Evolutionary conservation across 164 flowering plant species (phyloP).

Genomic region (Umbellularia californica): DNA sequence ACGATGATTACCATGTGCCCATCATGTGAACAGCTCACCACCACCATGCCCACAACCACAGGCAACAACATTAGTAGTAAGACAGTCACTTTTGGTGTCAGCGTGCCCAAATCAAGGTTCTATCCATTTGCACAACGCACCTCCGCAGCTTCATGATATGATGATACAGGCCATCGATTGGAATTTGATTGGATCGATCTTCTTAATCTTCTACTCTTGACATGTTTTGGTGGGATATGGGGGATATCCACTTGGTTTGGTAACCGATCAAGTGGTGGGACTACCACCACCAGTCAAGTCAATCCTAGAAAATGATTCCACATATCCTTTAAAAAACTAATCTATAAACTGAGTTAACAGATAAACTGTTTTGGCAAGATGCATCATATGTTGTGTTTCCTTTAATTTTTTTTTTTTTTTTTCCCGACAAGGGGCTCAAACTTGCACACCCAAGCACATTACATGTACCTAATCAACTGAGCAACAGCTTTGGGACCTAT

Average conservation of each 20-base stretch:
- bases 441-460: too few species aligned
- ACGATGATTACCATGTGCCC: conserved; percentile 86
- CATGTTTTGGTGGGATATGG: not conserved
- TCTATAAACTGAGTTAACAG: not conserved
- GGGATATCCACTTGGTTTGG: not conserved
- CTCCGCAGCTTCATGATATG: conserved; percentile 2
- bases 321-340: too few species aligned
- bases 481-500: too few species aligned
- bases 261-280: not conserved
- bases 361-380: not conserved
- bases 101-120: conserved; percentile 8
- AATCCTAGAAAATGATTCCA: not conserved
- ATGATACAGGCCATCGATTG: too few species aligned
- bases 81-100: not conserved
- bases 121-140: not conserved
- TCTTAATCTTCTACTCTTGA: not conserved
- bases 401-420: too few species aligned
- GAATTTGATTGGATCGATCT: too few species aligned
- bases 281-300: not conserved
- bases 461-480: too few species aligned
- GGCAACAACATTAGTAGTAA: not conserved
- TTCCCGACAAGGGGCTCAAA: too few species aligned
- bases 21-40: conserved; percentile 53
- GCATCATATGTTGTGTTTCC: not conserved
- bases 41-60: conserved; percentile 1